Conservation (phyloP, 495 filamentous ascomycete species). For the Xylaria venustula region DNA sequence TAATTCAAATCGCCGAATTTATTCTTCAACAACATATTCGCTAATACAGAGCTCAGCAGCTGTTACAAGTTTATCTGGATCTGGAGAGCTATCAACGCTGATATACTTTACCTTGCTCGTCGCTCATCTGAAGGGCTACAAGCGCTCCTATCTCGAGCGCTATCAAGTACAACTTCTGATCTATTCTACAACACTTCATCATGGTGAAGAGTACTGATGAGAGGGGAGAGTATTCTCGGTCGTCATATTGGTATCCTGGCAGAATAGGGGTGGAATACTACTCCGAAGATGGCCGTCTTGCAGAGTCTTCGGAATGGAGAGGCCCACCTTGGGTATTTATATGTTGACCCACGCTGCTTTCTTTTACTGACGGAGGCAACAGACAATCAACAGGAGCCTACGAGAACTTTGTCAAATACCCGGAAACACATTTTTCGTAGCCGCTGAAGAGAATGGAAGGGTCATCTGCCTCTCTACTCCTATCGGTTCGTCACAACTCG, state of each 20-base stretch:
- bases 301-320: slow-evolving; percentile 4
- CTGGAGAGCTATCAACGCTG: no score
- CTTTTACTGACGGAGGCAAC: background rate
- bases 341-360: background rate
- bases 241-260: slow-evolving; percentile 16
- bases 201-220: slow-evolving; percentile 25
- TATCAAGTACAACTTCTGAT: no score
- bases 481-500: background rate
- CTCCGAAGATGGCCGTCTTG: slow-evolving; percentile 20
- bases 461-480: slow-evolving; percentile 5
- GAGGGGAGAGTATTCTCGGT: slow-evolving; percentile 22
- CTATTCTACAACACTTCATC: background rate
- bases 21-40: no score
- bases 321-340: background rate
- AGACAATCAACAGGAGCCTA: slow-evolving; percentile 6
- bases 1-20: no score
- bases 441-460: slow-evolving; percentile 2
- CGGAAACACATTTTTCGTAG: slow-evolving; percentile 7
- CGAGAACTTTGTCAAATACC: slow-evolving; percentile 10
- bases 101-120: no score
- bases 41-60: no score
- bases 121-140: no score
- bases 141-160: no score
- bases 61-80: no score
- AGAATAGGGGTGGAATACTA: slow-evolving; percentile 20